These are phyloP conservation scores for Cercospora sp. DNA, from an alignment of 2,329 filamentous ascomycete genomes.

Conservation along the genomic window DNA sequence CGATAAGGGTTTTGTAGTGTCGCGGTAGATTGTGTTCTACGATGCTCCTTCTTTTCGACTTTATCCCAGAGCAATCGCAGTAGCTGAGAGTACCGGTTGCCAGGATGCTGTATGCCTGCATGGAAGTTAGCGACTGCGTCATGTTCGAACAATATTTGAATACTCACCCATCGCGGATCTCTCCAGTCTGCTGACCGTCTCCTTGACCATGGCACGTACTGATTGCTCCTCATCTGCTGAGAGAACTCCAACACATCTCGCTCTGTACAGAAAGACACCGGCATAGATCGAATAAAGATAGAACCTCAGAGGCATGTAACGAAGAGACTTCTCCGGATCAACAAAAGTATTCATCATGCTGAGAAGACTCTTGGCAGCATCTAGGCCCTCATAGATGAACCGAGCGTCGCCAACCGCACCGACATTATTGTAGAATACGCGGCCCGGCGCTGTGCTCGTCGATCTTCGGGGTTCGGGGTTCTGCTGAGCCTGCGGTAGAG, in stretches of 20 bases:
- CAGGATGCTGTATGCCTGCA: slow-evolving; percentile 45
- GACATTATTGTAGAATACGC: slow-evolving; percentile 52
- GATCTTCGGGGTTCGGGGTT: slow-evolving; percentile 26
- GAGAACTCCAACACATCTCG: slow-evolving; percentile 51
- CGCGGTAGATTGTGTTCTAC: slow-evolving; percentile 26
- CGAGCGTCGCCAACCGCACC: slow-evolving; percentile 51
- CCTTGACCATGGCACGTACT: slow-evolving; percentile 49
- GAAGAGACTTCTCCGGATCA: slow-evolving; percentile 48
- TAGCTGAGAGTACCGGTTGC: slow-evolving; percentile 49
- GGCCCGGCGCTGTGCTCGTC: slow-evolving; percentile 23
- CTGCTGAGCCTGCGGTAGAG: slow-evolving; percentile 40
- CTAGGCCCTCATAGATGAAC: slow-evolving; percentile 54
- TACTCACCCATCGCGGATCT: slow-evolving; percentile 44
- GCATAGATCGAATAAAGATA: slow-evolving; percentile 53
- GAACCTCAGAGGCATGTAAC: slow-evolving; percentile 52
- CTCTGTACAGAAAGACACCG: slow-evolving; percentile 52
- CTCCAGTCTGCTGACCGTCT: slow-evolving; percentile 48
- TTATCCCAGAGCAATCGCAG: slow-evolving; percentile 52
- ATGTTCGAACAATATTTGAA: background rate
- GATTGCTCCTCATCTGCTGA: slow-evolving; percentile 49
- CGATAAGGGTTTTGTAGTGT: slow-evolving; percentile 42
- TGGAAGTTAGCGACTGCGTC: background rate
- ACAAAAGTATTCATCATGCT: slow-evolving; percentile 55
- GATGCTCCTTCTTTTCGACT: slow-evolving; percentile 41
- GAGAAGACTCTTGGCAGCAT: slow-evolving; percentile 51